These are phyloP conservation scores for Parachlorella kessleri DNA, from an alignment of 139 green algal species.

Conservation along the genomic window DNA sequence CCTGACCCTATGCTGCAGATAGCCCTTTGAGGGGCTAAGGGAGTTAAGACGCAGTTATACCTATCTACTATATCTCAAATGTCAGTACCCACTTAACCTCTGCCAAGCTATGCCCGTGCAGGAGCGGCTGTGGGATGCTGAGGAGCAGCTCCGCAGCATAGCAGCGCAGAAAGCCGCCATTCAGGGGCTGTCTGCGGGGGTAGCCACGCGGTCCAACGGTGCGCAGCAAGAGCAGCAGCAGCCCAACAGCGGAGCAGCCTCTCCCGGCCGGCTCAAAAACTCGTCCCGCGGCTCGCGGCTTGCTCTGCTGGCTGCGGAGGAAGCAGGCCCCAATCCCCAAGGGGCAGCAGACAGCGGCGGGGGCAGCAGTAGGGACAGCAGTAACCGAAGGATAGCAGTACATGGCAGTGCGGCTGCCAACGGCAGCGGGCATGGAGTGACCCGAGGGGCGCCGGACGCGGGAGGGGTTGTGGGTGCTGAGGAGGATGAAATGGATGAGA, in stretches of 20 bases:
- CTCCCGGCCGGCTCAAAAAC: slow-evolving; percentile 20
- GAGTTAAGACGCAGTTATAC: too few relatives aligned
- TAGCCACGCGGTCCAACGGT: background rate
- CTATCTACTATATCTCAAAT: too few relatives aligned
- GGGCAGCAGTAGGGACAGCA: slow-evolving; percentile 1
- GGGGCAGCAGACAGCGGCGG: background rate
- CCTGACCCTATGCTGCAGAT: too few relatives aligned
- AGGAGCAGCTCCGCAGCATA: slow-evolving; percentile 14
- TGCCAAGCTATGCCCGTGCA: too few relatives aligned
- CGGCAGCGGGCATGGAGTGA: background rate
- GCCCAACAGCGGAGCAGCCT: background rate
- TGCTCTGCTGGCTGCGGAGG: slow-evolving; percentile 9
- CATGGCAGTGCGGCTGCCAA: background rate
- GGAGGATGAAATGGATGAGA: slow-evolving; percentile 18
- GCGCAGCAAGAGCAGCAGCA: background rate
- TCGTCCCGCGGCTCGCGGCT: slow-evolving; percentile 2
- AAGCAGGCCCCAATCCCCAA: background rate
- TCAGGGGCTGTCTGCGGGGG: background rate
- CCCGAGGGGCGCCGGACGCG: too few relatives aligned
- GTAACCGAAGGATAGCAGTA: background rate
- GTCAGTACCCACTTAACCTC: too few relatives aligned
- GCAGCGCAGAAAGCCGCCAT: background rate
- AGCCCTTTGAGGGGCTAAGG: too few relatives aligned
- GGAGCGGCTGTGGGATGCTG: slow-evolving; percentile 33
- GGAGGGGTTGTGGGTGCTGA: background rate